Evolutionary conservation across 768 basidiomycete species (phyloP).

Genomic region (Boletus rubroflammeus): DNA sequence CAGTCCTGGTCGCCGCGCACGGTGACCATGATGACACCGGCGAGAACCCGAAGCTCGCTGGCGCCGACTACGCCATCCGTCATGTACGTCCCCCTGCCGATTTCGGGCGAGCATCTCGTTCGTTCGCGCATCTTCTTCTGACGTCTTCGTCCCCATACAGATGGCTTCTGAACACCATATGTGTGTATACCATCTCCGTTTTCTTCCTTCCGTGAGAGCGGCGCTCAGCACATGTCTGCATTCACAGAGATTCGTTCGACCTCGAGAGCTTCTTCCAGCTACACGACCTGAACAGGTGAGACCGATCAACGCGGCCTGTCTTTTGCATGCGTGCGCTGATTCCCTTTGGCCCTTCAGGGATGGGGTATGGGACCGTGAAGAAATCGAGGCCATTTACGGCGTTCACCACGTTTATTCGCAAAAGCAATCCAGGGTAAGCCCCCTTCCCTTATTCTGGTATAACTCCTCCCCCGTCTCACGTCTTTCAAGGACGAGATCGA

Average conservation of each 20-base stretch:
- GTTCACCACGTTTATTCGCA: slow-evolving; percentile 89
- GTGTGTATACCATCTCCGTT: slow-evolving; percentile 36
- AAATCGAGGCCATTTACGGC: slow-evolving; percentile 95
- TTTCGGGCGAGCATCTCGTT: slow-evolving; percentile 2
- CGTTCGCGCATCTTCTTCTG: slow-evolving; percentile 7
- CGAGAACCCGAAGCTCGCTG: slow-evolving; percentile 55
- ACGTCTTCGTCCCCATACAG: slow-evolving; percentile 37
- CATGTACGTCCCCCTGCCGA: slow-evolving; percentile 62
- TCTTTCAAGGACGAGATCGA: slow-evolving; percentile 65
- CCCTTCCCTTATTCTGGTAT: neutral
- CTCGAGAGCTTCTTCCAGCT: slow-evolving; percentile 89
- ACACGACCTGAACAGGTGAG: slow-evolving; percentile 86
- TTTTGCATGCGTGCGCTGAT: neutral
- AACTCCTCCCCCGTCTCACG: neutral
- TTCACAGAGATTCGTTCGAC: slow-evolving; percentile 73
- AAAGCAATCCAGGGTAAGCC: slow-evolving; percentile 65
- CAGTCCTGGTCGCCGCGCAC: slow-evolving; percentile 45
- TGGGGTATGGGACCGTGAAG: slow-evolving; percentile 77
- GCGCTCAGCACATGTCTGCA: neutral
- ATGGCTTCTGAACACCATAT: slow-evolving; percentile 91
- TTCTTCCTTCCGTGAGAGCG: neutral
- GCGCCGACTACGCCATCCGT: slow-evolving; percentile 70
- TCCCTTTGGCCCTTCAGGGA: slow-evolving; percentile 45
- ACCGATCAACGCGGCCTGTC: neutral
- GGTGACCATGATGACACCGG: slow-evolving; percentile 54